phyloP scores from a whole-genome alignment of 352 stramenopile species.

The Globisporangium nunn region DNA sequence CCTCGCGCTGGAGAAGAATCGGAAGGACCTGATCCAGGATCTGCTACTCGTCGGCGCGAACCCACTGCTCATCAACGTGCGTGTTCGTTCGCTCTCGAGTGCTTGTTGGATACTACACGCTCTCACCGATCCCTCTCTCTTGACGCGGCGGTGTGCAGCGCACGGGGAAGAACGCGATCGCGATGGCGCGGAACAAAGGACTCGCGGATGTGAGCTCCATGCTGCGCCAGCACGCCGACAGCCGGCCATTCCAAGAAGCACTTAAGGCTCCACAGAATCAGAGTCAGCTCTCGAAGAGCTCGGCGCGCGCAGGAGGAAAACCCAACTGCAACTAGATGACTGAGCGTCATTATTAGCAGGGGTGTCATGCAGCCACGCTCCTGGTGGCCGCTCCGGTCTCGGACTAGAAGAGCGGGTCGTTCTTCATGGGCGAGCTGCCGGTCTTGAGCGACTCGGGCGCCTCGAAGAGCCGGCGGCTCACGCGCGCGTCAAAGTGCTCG shows the following conservation, averaged over 20 bases:
- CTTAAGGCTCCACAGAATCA: slow-evolving; percentile 6
- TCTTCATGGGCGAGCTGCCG: slow-evolving; percentile 55
- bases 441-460: slow-evolving; percentile 68
- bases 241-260: slow-evolving; percentile 16
- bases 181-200: slow-evolving; percentile 19
- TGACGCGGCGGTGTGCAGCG: slow-evolving; percentile 14
- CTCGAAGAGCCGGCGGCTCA: slow-evolving; percentile 57
- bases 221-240: slow-evolving; percentile 32
- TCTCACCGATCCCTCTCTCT: too few species aligned
- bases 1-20: slow-evolving; percentile 36
- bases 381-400: neutral
- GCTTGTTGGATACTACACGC: neutral
- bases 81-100: neutral
- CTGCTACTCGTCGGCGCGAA: slow-evolving; percentile 49
- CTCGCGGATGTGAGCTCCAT: slow-evolving; percentile 22
- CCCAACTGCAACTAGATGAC: too few species aligned
- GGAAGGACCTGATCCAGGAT: slow-evolving; percentile 49
- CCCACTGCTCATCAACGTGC: slow-evolving; percentile 50
- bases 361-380: too few species aligned
- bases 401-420: slow-evolving; percentile 1
- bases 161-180: slow-evolving; percentile 42
- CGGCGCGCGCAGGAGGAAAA: too few species aligned
- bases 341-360: too few species aligned
- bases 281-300: too few species aligned
- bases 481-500: slow-evolving; percentile 41